Conservation (phyloP, 805 yeast species). For the Schizosaccharomyces osmophilus region DNA sequence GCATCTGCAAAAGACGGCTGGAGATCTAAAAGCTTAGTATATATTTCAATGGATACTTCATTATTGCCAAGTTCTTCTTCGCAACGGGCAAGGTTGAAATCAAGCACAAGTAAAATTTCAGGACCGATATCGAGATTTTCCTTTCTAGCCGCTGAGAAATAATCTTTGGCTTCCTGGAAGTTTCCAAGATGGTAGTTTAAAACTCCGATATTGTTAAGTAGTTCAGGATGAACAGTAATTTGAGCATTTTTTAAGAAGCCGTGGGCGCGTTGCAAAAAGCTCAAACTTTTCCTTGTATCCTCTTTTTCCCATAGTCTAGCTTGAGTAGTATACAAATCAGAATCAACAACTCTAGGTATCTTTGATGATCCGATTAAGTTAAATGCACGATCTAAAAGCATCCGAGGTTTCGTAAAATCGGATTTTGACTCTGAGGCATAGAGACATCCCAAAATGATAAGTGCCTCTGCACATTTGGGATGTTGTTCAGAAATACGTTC, state of each 20-base stretch:
- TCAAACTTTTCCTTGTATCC: neutral
- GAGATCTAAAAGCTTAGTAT: constrained; percentile 29
- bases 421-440: constrained; percentile 18
- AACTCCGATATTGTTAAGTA: neutral
- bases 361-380: neutral
- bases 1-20: constrained; percentile 58
- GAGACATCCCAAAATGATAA: constrained; percentile 42
- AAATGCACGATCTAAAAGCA: neutral
- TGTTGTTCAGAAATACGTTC: constrained; percentile 45
- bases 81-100: constrained; percentile 58
- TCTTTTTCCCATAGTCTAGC: constrained; percentile 1
- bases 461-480: constrained; percentile 49
- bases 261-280: neutral
- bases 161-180: neutral
- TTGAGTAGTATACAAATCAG: neutral
- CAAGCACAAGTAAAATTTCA: constrained; percentile 3
- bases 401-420: neutral
- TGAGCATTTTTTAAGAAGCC: neutral
- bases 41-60: constrained; percentile 19
- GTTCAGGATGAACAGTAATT: neutral
- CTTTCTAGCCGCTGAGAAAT: neutral
- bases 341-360: neutral
- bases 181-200: neutral
- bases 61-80: constrained; percentile 24
- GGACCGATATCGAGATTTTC: neutral